phyloP scores from a whole-genome alignment of 2,329 filamentous ascomycete genomes.

The Fusarium multiceps region DNA sequence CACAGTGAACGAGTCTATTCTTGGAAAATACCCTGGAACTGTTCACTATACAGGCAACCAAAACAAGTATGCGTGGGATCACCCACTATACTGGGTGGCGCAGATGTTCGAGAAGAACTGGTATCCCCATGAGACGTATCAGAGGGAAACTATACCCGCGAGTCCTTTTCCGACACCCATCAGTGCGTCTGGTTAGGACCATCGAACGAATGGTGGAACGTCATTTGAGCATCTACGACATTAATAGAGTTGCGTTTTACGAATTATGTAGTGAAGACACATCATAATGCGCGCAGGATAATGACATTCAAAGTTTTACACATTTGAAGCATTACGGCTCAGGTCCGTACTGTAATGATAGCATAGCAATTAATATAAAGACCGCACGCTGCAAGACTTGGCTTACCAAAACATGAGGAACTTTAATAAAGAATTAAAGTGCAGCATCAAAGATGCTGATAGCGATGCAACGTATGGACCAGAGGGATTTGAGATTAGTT shows the following conservation, averaged over 20 bases:
- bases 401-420: background rate
- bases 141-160: constrained; percentile 35
- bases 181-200: background rate
- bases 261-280: constrained; percentile 1
- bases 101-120: constrained; percentile 60
- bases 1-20: constrained; percentile 10
- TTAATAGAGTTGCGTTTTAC: background rate
- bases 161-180: background rate
- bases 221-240: background rate
- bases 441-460: background rate
- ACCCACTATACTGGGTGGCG: constrained; percentile 58
- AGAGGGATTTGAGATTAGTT: background rate
- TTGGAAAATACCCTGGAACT: background rate
- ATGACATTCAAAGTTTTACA: background rate
- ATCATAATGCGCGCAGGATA: background rate
- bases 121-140: constrained; percentile 50
- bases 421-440: background rate
- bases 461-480: background rate
- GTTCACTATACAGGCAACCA: constrained; percentile 43
- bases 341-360: background rate
- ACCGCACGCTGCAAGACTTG: no score
- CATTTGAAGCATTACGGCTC: background rate
- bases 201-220: background rate
- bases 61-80: constrained; percentile 50
- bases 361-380: background rate